These are phyloP conservation scores for Pseudogymnoascus sp. DNA, from an alignment of 2,329 filamentous ascomycete species.

Conservation along the genomic window DNA sequence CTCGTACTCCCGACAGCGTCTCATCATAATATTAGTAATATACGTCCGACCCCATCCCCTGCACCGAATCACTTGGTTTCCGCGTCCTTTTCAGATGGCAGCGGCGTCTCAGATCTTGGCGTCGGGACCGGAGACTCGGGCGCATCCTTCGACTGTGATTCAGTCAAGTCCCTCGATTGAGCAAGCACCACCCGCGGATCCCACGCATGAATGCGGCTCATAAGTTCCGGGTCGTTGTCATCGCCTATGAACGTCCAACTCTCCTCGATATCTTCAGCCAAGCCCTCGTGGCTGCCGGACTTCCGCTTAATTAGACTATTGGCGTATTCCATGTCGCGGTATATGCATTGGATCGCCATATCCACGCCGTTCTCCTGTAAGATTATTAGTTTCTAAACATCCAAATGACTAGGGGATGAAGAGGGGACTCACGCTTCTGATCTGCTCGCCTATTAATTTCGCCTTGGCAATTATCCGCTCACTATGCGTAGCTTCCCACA, in stretches of 20 bases:
- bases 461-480: slow-evolving; percentile 90
- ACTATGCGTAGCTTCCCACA: slow-evolving; percentile 88
- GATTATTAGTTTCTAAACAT: slow-evolving; percentile 26
- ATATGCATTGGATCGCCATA: slow-evolving; percentile 83
- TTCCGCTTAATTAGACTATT: slow-evolving; percentile 70
- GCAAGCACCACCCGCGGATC: slow-evolving; percentile 22
- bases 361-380: slow-evolving; percentile 80
- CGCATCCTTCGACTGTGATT: not conserved
- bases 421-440: slow-evolving; percentile 62
- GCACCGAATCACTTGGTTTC: not conserved
- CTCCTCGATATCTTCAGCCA: slow-evolving; percentile 61
- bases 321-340: slow-evolving; percentile 91
- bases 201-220: slow-evolving; percentile 28
- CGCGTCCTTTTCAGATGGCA: not conserved
- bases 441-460: slow-evolving; percentile 72
- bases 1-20: not conserved
- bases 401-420: not conserved
- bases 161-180: not conserved
- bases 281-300: slow-evolving; percentile 39
- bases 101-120: not conserved
- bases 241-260: slow-evolving; percentile 84
- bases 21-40: not conserved
- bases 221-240: slow-evolving; percentile 28
- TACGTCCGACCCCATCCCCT: not conserved
- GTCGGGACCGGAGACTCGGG: not conserved